Percentiles rank a stretch among this genome's conserved stretches.
These are phyloP conservation scores for Diaporthe vaccinii DNA, from an alignment of 2,329 filamentous ascomycete genomes.

Conservation along the genomic window DNA sequence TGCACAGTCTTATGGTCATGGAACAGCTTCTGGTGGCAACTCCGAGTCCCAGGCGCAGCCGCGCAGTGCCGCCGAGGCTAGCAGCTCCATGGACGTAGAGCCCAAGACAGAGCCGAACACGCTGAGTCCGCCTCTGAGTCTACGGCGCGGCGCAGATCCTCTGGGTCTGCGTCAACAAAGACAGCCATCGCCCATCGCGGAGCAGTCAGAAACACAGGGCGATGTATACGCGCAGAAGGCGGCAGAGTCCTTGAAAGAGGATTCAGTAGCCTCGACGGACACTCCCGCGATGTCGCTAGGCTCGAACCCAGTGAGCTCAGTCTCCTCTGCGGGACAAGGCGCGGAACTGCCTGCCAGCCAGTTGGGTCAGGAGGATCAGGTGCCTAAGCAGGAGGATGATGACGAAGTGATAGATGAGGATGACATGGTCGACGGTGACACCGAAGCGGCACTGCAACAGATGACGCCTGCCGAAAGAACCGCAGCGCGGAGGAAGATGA, in stretches of 20 bases:
- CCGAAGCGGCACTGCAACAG: conserved; percentile 57
- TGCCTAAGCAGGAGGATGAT: conserved; percentile 61
- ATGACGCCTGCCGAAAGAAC: conserved; percentile 70
- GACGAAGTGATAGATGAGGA: conserved; percentile 70
- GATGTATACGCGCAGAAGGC: conserved; percentile 54
- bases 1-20: conserved; percentile 60
- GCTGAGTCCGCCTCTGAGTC: conserved; percentile 51
- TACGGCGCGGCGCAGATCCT: conserved; percentile 55
- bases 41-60: conserved; percentile 55
- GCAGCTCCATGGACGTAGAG: conserved; percentile 72
- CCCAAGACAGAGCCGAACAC: conserved; percentile 65
- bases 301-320: conserved; percentile 57
- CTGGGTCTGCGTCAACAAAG: conserved; percentile 58
- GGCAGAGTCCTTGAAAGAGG: conserved; percentile 54
- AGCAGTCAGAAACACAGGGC: conserved; percentile 51
- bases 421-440: conserved; percentile 65
- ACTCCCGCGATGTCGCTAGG: conserved; percentile 55
- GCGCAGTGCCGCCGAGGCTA: conserved; percentile 53
- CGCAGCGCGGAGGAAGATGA: conserved; percentile 76
- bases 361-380: conserved; percentile 54
- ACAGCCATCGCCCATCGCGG: conserved; percentile 54
- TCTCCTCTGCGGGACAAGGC: conserved; percentile 53
- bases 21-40: conserved; percentile 52
- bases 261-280: conserved; percentile 56
- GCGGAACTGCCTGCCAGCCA: conserved; percentile 52